Conservation (phyloP, 2,329 filamentous ascomycete genomes). For the Hymenoscyphus linearis region DNA sequence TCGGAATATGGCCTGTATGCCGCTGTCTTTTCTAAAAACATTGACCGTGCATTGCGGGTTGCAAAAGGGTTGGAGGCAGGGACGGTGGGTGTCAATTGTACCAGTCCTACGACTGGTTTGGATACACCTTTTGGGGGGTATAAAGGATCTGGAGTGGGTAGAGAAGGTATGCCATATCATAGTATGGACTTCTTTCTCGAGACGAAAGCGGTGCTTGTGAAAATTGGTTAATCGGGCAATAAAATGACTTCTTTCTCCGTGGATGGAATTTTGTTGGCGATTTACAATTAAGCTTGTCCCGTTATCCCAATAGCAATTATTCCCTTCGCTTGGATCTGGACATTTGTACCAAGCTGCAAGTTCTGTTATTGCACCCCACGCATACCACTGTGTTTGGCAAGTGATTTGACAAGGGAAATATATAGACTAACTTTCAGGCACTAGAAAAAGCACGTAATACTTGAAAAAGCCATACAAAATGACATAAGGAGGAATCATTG, state of each 20-base stretch:
- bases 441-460: too few species aligned
- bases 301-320: too few species aligned
- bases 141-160: slow-evolving; percentile 23
- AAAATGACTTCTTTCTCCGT: not conserved
- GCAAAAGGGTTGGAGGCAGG: slow-evolving; percentile 48
- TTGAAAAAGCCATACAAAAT: too few species aligned
- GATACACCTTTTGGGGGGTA: slow-evolving; percentile 28
- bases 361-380: too few species aligned
- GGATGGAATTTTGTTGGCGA: not conserved
- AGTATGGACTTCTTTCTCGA: slow-evolving; percentile 26
- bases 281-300: not conserved
- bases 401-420: too few species aligned
- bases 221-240: slow-evolving; percentile 8
- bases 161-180: slow-evolving; percentile 19
- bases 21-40: slow-evolving; percentile 54
- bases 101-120: slow-evolving; percentile 16
- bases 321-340: too few species aligned
- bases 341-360: too few species aligned
- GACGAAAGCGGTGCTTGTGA: slow-evolving; percentile 24
- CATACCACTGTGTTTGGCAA: too few species aligned
- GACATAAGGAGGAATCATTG: too few species aligned
- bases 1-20: slow-evolving; percentile 58
- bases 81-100: slow-evolving; percentile 33
- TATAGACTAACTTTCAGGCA: too few species aligned
- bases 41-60: slow-evolving; percentile 42